phyloP scores from a whole-genome alignment of 176 grass and related monocot species.

The Bromus sterilis region DNA sequence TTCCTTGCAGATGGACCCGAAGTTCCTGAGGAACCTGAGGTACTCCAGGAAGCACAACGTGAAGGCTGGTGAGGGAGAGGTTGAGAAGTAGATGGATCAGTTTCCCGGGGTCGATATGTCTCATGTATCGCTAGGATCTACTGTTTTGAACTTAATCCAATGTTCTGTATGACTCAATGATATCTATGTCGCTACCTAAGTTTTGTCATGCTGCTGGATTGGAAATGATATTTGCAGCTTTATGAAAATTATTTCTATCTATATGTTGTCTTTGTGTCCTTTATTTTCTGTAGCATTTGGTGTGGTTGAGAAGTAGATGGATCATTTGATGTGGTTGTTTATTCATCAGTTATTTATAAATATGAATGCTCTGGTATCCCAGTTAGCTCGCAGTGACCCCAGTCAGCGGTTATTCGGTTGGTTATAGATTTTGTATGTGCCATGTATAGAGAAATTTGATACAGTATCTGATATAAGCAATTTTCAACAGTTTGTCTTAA shows the following conservation, averaged over 20 bases:
- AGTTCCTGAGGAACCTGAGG: constrained; percentile 75
- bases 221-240: background rate
- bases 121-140: constrained; percentile 25
- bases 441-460: too few species aligned
- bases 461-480: too few species aligned
- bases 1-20: constrained; percentile 55
- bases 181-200: background rate
- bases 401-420: too few species aligned
- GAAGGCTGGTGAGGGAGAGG: constrained; percentile 20
- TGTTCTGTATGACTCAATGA: constrained; percentile 12
- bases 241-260: background rate
- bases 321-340: too few species aligned
- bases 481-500: too few species aligned
- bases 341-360: too few species aligned
- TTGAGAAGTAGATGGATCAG: constrained; percentile 34
- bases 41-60: constrained; percentile 71
- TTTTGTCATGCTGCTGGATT: constrained; percentile 24
- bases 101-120: background rate
- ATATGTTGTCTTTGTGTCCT: background rate
- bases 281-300: background rate
- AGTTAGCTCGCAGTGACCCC: too few species aligned
- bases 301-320: too few species aligned
- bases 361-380: too few species aligned
- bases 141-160: constrained; percentile 3
- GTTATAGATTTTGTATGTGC: too few species aligned